A percentile compares a stretch with the other conserved stretches of the same genome.
phyloP scores from a whole-genome alignment of 148 eudicot genomes.

The Chenopodium album region DNA sequence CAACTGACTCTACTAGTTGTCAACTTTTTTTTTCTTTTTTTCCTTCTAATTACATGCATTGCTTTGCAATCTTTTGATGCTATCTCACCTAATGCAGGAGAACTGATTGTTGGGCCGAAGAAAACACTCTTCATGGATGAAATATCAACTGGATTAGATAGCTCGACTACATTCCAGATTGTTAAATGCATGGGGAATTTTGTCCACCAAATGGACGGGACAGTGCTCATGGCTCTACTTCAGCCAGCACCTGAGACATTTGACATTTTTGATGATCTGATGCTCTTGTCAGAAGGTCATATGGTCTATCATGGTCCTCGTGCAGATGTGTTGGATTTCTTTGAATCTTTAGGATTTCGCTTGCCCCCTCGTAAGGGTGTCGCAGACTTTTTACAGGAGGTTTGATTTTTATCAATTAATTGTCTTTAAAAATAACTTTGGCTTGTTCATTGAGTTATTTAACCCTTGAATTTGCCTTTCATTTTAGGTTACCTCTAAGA shows the following conservation, averaged over 20 bases:
- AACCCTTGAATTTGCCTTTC: not conserved
- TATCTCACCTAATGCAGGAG: constrained; percentile 44
- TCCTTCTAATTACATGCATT: not conserved
- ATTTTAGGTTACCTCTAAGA: constrained; percentile 78
- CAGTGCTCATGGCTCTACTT: constrained; percentile 85
- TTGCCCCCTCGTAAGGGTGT: constrained; percentile 79
- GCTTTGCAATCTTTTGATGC: not conserved
- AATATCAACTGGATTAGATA: constrained; percentile 84
- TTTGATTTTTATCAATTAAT: constrained; percentile 11
- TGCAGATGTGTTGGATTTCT: constrained; percentile 60
- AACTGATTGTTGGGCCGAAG: constrained; percentile 84
- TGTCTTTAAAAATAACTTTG: not conserved
- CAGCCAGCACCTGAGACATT: constrained; percentile 96
- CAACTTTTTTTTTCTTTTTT: not conserved
- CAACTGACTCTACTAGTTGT: not conserved
- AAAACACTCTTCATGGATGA: constrained; percentile 94
- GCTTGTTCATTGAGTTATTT: not conserved
- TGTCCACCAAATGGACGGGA: constrained; percentile 81
- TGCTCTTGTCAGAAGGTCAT: constrained; percentile 66
- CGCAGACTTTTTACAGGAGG: constrained; percentile 97
- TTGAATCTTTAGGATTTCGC: constrained; percentile 66
- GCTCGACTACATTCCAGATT: constrained; percentile 83
- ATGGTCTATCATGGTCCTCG: constrained; percentile 78
- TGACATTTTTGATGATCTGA: constrained; percentile 74
- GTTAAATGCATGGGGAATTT: constrained; percentile 68